phyloP scores from a whole-genome alignment of 2,329 filamentous ascomycete species.

The Aplosporella prunicola region DNA sequence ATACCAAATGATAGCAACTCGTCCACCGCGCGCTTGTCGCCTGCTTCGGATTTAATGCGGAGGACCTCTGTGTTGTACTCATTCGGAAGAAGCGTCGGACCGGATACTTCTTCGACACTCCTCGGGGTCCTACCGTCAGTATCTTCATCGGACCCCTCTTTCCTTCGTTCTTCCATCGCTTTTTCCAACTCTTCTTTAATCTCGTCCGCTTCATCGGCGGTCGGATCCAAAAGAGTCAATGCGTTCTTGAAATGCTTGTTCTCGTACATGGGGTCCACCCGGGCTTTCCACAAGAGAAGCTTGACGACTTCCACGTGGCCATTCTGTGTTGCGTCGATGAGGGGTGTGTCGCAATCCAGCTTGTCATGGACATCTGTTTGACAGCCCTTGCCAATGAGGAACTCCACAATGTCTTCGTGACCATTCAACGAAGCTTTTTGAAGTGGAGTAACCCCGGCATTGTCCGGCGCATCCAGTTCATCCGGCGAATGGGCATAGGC shows the following conservation, averaged over 20 bases:
- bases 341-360: slow-evolving; percentile 70
- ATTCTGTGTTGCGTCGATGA: slow-evolving; percentile 95
- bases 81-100: slow-evolving; percentile 36
- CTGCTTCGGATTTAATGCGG: slow-evolving; percentile 38
- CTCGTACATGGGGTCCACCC: slow-evolving; percentile 77
- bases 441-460: slow-evolving; percentile 90
- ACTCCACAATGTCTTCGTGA: slow-evolving; percentile 74
- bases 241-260: slow-evolving; percentile 92
- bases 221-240: slow-evolving; percentile 68
- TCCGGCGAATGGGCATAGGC: slow-evolving; percentile 71
- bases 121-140: slow-evolving; percentile 15
- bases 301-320: slow-evolving; percentile 82
- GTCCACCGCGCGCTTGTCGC: slow-evolving; percentile 39
- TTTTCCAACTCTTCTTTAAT: slow-evolving; percentile 66
- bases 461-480: slow-evolving; percentile 81
- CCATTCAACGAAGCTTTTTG: slow-evolving; percentile 89
- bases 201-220: slow-evolving; percentile 67
- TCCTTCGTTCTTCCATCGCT: slow-evolving; percentile 38
- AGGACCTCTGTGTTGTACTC: slow-evolving; percentile 41
- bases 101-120: slow-evolving; percentile 9
- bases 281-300: slow-evolving; percentile 68
- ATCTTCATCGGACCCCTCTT: slow-evolving; percentile 41
- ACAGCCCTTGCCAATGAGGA: slow-evolving; percentile 76
- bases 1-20: slow-evolving; percentile 40
- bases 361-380: slow-evolving; percentile 48